phyloP scores from a whole-genome alignment of 1,284 basidiomycete genomes.

The Cerioporus squamosus region DNA sequence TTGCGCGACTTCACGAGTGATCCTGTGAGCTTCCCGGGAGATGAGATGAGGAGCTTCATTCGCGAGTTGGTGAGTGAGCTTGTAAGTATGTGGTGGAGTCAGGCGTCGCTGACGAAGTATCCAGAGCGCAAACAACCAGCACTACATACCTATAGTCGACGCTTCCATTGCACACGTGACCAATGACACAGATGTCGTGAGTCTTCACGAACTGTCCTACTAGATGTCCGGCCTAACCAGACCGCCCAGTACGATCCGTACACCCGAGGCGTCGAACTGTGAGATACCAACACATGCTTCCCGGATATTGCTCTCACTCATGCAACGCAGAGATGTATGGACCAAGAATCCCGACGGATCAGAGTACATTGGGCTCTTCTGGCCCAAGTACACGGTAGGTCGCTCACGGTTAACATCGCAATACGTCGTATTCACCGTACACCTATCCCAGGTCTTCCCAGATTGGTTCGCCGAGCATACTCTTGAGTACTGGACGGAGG shows the following conservation, averaged over 20 bases:
- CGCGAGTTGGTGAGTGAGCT: conserved; percentile 61
- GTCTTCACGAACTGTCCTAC: conserved; percentile 18
- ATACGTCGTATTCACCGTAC: not conserved
- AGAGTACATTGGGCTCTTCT: conserved; percentile 72
- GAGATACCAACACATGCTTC: conserved; percentile 10
- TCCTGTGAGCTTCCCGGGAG: conserved; percentile 62
- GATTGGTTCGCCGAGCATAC: conserved; percentile 72
- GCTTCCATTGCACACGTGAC: conserved; percentile 39
- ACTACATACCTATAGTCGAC: conserved; percentile 46
- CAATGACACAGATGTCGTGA: conserved; percentile 43
- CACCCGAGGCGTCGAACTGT: conserved; percentile 47
- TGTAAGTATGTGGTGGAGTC: conserved; percentile 38
- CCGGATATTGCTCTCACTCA: not conserved
- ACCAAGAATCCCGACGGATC: conserved; percentile 71
- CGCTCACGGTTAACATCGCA: conserved; percentile 11
- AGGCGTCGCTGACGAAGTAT: not conserved
- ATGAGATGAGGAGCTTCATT: conserved; percentile 64
- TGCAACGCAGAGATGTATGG: conserved; percentile 52
- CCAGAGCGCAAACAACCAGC: conserved; percentile 38
- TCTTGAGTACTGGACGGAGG: conserved; percentile 37
- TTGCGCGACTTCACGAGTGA: conserved; percentile 73
- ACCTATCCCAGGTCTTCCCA: conserved; percentile 50
- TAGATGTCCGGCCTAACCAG: conserved; percentile 4
- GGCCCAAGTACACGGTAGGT: conserved; percentile 56
- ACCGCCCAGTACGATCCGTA: conserved; percentile 50